Evolutionary conservation across 1,139 yeast genomes (phyloP), one percentile per base, ranked within the genome.

Genomic region (Kurtzmaniella quercitrusa): DNA sequence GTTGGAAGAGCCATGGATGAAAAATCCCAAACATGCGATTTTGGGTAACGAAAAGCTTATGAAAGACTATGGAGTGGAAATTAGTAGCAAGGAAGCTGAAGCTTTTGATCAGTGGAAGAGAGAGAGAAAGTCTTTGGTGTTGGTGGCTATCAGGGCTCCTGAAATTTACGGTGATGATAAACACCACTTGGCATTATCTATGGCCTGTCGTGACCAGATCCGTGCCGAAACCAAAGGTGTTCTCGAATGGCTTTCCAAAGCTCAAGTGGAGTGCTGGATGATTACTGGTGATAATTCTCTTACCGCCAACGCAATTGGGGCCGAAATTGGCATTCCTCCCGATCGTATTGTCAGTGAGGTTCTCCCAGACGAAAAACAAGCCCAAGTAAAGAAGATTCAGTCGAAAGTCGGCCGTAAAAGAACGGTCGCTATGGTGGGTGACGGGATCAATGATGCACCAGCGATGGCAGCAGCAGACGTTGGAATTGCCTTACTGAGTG

Each of bases 361-460:
- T 5, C 63, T 85, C 33, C 94, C 94, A 0, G 78, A 80, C 42
- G 87, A 82, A 45, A 86, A 86, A 58, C 84, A 87, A 19, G 74
- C 68, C 11, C 76, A 76, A 52, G 67, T 86, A 33, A 66, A 73
- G 49, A 66, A 72, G 66, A 67, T 86, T 18, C 84, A 82, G 52
- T 58, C 57, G 14, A 35, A 11, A 9, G 32, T 19, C 3, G 30
- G 15, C 60, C 65, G 5, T 57, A 54, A 41, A 51, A 56, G 3
- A 55, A 56, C 3, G 1, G 79, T 78, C 20, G 82, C 82, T 0
- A 78, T 80, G 84, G 75, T 79, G 22, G 84, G 84, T 11, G 84
- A 80, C 57, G 84, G 84, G 26, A 76, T 79, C 20, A 79, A 79
- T 54, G 84, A 80, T 58, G 82, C 84, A 0, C 84, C 84, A 1